Conservation (phyloP, 2,329 filamentous ascomycete genomes). For the Penicillium sp. region DNA sequence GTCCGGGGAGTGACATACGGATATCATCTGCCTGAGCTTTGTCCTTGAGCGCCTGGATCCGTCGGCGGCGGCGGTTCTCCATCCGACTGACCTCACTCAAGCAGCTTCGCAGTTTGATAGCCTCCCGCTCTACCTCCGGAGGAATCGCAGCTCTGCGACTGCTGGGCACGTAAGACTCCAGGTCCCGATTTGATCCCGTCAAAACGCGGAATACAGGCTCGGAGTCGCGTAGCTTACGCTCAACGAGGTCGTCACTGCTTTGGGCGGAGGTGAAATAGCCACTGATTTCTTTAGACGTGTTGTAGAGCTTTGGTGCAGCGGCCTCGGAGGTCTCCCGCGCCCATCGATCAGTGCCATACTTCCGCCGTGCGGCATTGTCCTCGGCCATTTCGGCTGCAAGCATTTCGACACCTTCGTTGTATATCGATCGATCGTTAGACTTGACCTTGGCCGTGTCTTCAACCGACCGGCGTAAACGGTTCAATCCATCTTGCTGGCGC, state of each 20-base stretch:
- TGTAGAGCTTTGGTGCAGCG: constrained; percentile 73
- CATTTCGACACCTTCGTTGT: constrained; percentile 78
- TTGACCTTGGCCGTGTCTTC: constrained; percentile 91
- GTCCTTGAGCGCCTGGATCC: constrained; percentile 74
- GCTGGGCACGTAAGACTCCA: constrained; percentile 88
- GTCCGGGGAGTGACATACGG: constrained; percentile 47
- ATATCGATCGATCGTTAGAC: constrained; percentile 72
- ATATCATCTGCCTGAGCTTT: constrained; percentile 88
- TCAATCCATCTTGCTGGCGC: constrained; percentile 82
- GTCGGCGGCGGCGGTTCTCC: constrained; percentile 76
- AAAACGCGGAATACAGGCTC: constrained; percentile 75
- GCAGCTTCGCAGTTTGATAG: constrained; percentile 72
- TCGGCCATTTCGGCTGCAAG: constrained; percentile 80
- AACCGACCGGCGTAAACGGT: constrained; percentile 74
- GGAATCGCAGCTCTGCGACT: constrained; percentile 78
- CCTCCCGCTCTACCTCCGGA: constrained; percentile 76
- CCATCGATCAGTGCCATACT: constrained; percentile 89
- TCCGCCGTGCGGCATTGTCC: constrained; percentile 72
- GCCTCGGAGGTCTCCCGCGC: constrained; percentile 66
- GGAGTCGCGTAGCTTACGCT: constrained; percentile 75
- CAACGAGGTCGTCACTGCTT: constrained; percentile 69
- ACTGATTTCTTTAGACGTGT: constrained; percentile 75
- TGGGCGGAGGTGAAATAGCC: constrained; percentile 78
- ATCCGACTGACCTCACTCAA: constrained; percentile 84
- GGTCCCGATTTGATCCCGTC: constrained; percentile 73